phyloP scores from a whole-genome alignment of 345 rosid species.

The Mallotus nudiflorus region DNA sequence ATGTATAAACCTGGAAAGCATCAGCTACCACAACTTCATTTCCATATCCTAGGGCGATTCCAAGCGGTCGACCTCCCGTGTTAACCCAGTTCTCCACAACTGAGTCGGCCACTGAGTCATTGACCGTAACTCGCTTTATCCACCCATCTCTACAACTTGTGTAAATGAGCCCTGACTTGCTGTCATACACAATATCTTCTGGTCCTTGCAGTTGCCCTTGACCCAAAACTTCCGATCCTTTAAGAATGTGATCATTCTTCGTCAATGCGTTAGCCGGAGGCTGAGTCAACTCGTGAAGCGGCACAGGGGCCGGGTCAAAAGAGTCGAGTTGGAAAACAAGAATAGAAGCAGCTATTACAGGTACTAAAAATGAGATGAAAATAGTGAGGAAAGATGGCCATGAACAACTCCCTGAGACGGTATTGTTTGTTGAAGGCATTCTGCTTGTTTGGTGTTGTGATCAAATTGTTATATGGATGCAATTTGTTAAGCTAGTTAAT shows the following conservation, averaged over 20 bases:
- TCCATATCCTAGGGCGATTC: slow-evolving; percentile 49
- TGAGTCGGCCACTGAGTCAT: slow-evolving; percentile 37
- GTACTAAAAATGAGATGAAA: slow-evolving; percentile 11
- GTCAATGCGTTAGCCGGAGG: slow-evolving; percentile 21
- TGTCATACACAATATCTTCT: slow-evolving; percentile 60
- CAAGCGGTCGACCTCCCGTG: slow-evolving; percentile 88
- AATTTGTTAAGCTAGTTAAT: too few species aligned
- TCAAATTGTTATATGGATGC: too few species aligned
- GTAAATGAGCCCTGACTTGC: slow-evolving; percentile 38
- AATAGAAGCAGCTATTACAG: slow-evolving; percentile 37
- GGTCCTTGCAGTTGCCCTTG: slow-evolving; percentile 44
- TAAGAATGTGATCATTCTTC: slow-evolving; percentile 34
- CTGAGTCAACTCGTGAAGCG: slow-evolving; percentile 33
- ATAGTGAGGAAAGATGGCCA: not conserved
- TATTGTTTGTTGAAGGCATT: not conserved
- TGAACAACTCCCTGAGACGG: not conserved
- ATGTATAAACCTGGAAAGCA: slow-evolving; percentile 43
- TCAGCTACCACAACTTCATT: slow-evolving; percentile 64
- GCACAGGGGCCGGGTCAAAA: slow-evolving; percentile 52
- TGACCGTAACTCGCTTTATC: slow-evolving; percentile 60
- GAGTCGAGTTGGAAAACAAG: slow-evolving; percentile 45
- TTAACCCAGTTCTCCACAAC: slow-evolving; percentile 56
- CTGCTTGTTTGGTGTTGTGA: too few species aligned
- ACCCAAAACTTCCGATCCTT: slow-evolving; percentile 52
- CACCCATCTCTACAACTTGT: slow-evolving; percentile 76